Base-by-base conservation (phyloP, 2,329 filamentous ascomycete species). In the Arthroderma uncinatum region DNA sequence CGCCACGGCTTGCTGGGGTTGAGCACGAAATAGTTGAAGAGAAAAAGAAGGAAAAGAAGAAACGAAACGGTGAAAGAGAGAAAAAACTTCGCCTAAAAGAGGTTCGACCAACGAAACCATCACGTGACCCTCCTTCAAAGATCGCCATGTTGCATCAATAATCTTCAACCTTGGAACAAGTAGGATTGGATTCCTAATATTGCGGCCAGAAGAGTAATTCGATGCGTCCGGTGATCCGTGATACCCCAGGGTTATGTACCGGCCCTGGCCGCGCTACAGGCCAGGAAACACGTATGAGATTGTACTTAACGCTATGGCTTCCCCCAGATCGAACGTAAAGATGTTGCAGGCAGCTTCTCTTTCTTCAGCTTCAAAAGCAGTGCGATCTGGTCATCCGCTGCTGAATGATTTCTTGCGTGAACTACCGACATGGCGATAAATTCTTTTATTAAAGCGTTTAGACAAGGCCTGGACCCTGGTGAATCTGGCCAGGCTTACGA, bases 401-500 rank as follows among this genome's bases (percentile, higher is more conserved):
- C 47, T 9, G 19, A 30, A 9, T 30, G 10, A 30, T 42, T 42
- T 42, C 4, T 21, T 23, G 3, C 12, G 12, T 34, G 19, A 10
- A 16, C 25, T 2, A n/a, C 14, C 19, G 25, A 6, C 48, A 54
- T 10, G 40, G 61, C 61, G 9, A 28, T 62, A 30, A 36, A 37
- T 19, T 28, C 58, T 28, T 53, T 62, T 12, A 16, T 62, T 25
- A 28, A 59, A 23, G 58, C 33, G 9, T 53, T 53, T 25, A 36
- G 33, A 21, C 25, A 10, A 37, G 33, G 50, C 50, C 30, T 36
- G 10, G 33, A 1, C 8, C 50, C 50, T 9, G 21, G 30, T 21
- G 50, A 53, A 21, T 25, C 61, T n/a, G 23, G 50, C 21, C 33
- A 53, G 36, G 52, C 61, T 21, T 60, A 66, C 50, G 55, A 62